These are phyloP conservation scores for Beta corolliflora DNA, from an alignment of 179 eudicot species.

Conservation along the genomic window DNA sequence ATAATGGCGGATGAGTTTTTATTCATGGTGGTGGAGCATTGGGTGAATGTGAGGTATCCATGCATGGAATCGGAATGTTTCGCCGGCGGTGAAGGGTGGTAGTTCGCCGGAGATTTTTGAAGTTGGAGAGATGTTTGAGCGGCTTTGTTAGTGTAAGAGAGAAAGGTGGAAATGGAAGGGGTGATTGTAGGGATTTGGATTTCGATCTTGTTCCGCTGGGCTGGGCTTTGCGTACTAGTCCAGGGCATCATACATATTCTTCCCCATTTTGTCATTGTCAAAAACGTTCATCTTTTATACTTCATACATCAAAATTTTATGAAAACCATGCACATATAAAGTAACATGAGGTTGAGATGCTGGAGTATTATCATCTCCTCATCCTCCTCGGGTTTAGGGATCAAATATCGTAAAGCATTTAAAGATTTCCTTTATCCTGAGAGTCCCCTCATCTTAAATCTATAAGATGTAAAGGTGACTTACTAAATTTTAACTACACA, in stretches of 20 bases:
- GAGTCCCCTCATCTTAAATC: no score
- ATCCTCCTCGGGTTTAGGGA: no score
- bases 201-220: neutral
- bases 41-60: conserved; percentile 12
- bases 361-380: no score
- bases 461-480: no score
- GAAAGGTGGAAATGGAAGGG: neutral
- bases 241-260: neutral
- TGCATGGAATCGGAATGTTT: conserved; percentile 5
- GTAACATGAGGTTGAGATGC: no score
- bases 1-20: neutral
- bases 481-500: no score
- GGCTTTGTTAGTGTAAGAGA: neutral
- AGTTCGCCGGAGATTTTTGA: conserved; percentile 6
- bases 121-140: neutral
- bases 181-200: conserved; percentile 15
- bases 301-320: no score
- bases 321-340: no score
- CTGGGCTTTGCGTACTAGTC: neutral
- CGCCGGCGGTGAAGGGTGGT: conserved; percentile 11
- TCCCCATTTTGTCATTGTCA: no score
- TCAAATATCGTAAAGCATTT: no score
- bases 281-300: no score
- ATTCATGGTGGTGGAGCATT: conserved; percentile 14
- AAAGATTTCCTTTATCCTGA: no score